phyloP scores from a whole-genome alignment of 2,329 filamentous ascomycete genomes.

The Trichoderma atrobrunneum region DNA sequence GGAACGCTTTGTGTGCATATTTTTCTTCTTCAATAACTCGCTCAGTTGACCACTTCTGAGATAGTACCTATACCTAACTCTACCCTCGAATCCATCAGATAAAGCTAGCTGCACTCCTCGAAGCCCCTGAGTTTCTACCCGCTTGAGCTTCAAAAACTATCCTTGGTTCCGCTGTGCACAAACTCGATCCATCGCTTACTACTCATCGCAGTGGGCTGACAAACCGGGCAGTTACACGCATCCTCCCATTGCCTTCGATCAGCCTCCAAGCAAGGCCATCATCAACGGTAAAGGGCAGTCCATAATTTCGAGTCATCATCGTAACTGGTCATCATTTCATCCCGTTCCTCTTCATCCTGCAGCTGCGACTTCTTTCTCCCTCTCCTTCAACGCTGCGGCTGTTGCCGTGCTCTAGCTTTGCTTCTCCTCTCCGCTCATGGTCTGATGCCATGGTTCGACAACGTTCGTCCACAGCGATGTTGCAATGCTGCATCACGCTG shows the following conservation, averaged over 20 bases:
- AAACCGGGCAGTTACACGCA: not conserved
- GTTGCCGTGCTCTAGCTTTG: not conserved
- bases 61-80: conserved; percentile 5
- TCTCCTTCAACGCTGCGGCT: conserved; percentile 3
- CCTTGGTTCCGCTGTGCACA: not conserved
- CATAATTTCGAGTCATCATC: not conserved
- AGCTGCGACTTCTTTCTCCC: not conserved
- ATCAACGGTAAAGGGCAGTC: not conserved
- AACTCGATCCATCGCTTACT: not conserved
- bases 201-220: not conserved
- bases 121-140: not conserved
- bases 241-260: not conserved
- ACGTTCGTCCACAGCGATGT: not conserved
- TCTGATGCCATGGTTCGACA: not conserved
- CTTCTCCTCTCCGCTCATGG: not conserved
- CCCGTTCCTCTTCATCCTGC: not conserved
- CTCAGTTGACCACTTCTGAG: not conserved
- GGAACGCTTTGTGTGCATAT: not conserved
- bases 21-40: not conserved
- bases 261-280: not conserved
- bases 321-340: not conserved
- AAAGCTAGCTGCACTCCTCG: not conserved
- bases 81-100: not conserved
- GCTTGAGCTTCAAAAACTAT: not conserved
- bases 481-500: not conserved